Base-by-base conservation (phyloP, 2,329 filamentous ascomycete genomes). In the Sporothrix phasma region DNA sequence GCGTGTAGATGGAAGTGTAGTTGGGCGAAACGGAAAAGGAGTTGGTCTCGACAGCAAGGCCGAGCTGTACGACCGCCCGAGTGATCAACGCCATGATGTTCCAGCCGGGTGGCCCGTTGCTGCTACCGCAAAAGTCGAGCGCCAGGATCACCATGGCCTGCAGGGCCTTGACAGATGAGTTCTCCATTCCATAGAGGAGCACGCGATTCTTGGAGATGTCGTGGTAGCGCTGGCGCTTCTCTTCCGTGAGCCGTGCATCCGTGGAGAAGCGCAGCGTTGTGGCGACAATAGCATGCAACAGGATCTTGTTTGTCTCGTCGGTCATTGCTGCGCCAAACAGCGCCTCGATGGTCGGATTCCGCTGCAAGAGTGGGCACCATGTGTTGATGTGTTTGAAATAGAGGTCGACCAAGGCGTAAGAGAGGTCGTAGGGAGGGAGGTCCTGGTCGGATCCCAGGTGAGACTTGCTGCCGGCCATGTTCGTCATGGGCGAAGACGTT, bases 31-130 rank as follows among this genome's bases (percentile, higher is more conserved):
- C 86, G 11, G 89, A 86, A 6, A 88, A 85, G 0, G 90, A 94
- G 31, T 87, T 92, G 5, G 84, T 85, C 73, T 97, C 92, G 1
- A 93, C 90, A 0, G 91, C 87, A 29, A 97, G 77, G 0, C 92
- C 92, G 1, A 96, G 79, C 73, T 96, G 92, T 1, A 96, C 91
- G 1, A 95, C 90, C 6, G 90, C 92, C 22, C 92, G 84, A 1
- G 91, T 92, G 67, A 96, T 95, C 60, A 96, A 77, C 6, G 92
- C 92, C 74, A 96, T 85, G 65, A 96, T 82, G 71, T 96, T 96
- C 92, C 92, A 96, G 2, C 90, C 92, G 0, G 92, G 91, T 2
- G 92, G 92, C 0, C 92, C 92, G 72, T 96, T 96, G 43, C 91
- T 92, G 69, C 84, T 89, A 8, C 92, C 92, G 37, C 91, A 88